A percentile compares a stretch with the other conserved stretches of the same genome.
Evolutionary conservation across 2,329 filamentous ascomycete species (phyloP).

Genomic region (Byssoonygena ceratinophila): DNA sequence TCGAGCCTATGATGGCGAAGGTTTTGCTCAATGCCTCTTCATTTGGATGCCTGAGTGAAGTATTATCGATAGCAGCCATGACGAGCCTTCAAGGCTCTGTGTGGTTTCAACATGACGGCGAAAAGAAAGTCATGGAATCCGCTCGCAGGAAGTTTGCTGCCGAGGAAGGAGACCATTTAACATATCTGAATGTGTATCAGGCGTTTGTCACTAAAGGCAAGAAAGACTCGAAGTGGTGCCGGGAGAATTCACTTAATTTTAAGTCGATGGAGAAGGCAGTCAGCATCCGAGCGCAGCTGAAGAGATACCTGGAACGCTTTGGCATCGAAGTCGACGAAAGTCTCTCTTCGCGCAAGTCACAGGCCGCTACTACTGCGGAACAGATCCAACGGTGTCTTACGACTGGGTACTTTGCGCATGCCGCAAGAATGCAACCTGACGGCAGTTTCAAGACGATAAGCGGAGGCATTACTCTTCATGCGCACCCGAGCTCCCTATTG

Average conservation of each 20-base stretch:
- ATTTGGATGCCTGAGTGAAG: slow-evolving; percentile 72
- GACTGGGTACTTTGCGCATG: slow-evolving; percentile 84
- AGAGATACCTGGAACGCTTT: slow-evolving; percentile 76
- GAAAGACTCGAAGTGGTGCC: slow-evolving; percentile 77
- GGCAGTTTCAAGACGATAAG: slow-evolving; percentile 81
- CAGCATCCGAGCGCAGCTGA: slow-evolving; percentile 75
- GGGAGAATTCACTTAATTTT: slow-evolving; percentile 77
- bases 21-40: slow-evolving; percentile 63
- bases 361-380: slow-evolving; percentile 49
- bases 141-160: slow-evolving; percentile 73
- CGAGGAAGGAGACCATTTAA: slow-evolving; percentile 88
- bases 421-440: slow-evolving; percentile 85
- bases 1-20: slow-evolving; percentile 94
- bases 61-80: slow-evolving; percentile 90
- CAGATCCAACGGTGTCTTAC: slow-evolving; percentile 76
- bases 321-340: slow-evolving; percentile 60
- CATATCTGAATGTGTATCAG: slow-evolving; percentile 85
- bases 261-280: slow-evolving; percentile 72
- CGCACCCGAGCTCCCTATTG: slow-evolving; percentile 85
- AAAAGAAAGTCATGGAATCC: slow-evolving; percentile 63
- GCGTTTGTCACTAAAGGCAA: slow-evolving; percentile 73
- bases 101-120: slow-evolving; percentile 64
- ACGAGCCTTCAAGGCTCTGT: slow-evolving; percentile 71
- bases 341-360: slow-evolving; percentile 27
- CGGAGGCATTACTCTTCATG: slow-evolving; percentile 65